A percentile compares a stretch with the other conserved stretches of the same genome.
Evolutionary conservation across 768 basidiomycete genomes (phyloP).

Genomic region (Lactarius sp.): DNA sequence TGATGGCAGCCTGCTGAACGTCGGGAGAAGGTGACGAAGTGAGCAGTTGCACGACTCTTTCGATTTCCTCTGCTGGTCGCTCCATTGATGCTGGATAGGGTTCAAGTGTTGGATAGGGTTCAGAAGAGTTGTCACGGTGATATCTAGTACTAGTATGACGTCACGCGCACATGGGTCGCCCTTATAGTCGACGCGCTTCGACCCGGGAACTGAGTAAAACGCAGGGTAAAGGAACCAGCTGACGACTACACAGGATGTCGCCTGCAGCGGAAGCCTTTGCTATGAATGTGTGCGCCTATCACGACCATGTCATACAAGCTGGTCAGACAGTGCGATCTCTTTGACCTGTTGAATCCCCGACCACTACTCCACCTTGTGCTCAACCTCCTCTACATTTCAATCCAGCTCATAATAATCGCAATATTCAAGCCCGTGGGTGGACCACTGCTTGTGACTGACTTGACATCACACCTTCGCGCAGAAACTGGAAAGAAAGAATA

Average conservation of each 20-base stretch:
- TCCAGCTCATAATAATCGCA: constrained; percentile 36
- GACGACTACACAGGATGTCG: neutral
- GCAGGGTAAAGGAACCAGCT: too few relatives aligned
- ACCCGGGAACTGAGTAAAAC: neutral
- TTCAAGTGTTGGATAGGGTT: neutral
- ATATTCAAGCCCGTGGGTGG: constrained; percentile 39
- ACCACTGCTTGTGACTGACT: neutral
- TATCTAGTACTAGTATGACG: neutral
- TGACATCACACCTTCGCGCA: neutral
- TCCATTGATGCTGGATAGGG: neutral
- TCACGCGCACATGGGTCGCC: neutral
- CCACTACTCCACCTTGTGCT: constrained; percentile 23
- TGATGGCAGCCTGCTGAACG: constrained; percentile 1
- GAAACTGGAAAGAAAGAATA: constrained; percentile 39
- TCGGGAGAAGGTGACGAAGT: constrained; percentile 4
- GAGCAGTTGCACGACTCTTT: constrained; percentile 6
- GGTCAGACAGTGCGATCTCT: neutral
- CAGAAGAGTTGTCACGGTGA: neutral
- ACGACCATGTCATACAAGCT: neutral
- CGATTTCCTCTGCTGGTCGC: neutral
- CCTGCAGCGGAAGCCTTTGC: neutral
- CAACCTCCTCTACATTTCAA: constrained; percentile 32
- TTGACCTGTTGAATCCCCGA: constrained; percentile 6
- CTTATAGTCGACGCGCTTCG: neutral
- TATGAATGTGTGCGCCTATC: neutral